Evolutionary conservation across 2,329 filamentous ascomycete genomes (phyloP).

Genomic region (Trichoderma gracile): DNA sequence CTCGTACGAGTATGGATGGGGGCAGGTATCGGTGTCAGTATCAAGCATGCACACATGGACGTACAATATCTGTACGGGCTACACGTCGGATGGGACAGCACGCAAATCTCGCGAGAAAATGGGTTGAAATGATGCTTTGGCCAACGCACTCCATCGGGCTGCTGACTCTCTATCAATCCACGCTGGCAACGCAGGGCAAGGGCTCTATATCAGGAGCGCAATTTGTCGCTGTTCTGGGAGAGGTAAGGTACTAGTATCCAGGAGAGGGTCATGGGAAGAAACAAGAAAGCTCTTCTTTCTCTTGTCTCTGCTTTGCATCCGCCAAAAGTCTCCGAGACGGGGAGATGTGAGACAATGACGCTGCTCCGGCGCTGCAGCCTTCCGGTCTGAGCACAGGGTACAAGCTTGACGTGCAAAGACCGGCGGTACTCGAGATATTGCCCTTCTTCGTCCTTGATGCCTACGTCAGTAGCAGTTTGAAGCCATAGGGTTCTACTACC

Average conservation of each 20-base stretch:
- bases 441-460: too few species aligned
- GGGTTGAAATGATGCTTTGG: slow-evolving; percentile 21
- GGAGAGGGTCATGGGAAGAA: too few species aligned
- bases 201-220: too few species aligned
- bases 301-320: not conserved
- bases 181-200: not conserved
- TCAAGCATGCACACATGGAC: not conserved
- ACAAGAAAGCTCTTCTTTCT: too few species aligned
- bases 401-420: too few species aligned
- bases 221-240: too few species aligned
- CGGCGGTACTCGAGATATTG: too few species aligned
- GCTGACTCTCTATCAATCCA: too few species aligned
- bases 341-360: not conserved
- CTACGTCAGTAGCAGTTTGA: too few species aligned
- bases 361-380: not conserved
- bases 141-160: slow-evolving; percentile 21
- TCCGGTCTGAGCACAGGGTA: not conserved
- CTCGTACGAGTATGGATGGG: too few species aligned
- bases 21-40: not conserved
- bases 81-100: not conserved
- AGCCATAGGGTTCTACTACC: too few species aligned
- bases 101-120: not conserved
- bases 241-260: too few species aligned
- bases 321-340: not conserved
- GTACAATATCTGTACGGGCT: not conserved